Evolutionary conservation across 2,329 filamentous ascomycete genomes (phyloP), one percentile per base, ranked within the genome.

Genomic region (Penicillium sp.): DNA sequence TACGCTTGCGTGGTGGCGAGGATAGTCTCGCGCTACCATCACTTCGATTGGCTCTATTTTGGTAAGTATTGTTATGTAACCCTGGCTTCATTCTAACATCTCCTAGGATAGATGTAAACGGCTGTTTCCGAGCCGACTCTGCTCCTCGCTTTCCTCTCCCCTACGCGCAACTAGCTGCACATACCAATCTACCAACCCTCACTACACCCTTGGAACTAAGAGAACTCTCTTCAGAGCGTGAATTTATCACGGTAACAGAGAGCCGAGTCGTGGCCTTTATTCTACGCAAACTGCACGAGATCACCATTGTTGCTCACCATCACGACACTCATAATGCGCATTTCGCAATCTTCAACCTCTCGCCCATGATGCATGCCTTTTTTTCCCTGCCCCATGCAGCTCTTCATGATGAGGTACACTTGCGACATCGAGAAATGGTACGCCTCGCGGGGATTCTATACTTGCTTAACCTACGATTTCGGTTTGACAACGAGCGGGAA

Each of bases 61-160:
- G 33, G 48, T 51, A 42, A 28, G 48, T 8, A 45, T 28, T 51
- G 21, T 24, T 3, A 26, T 42, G 11, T 24, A 4, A 12, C 12
- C 9, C 20, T 49, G 47, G 24, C 35, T n/a, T 21, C n/a, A 38
- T 28, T 38, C 6, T 35, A 16, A 20, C 47, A 20, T 45, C 42
- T 20, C 18, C 20, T 40, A 51, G 33, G 48, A 40, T 51, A 23
- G 48, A 51, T n/a, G 33, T 51, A 33, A 51, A 51, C 21, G 48
- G 48, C 1, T 35, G 33, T 33, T 33, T 51, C 11, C 48, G 28
- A 16, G 18, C 30, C 9, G 48, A 40, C 18, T 20, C 33, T 16
- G 8, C 20, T 23, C 12, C 48, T 51, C 33, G 33, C 1, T 51
- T 16, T 51, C 20, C 30, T 24, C 18, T 23, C 16, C 48, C 48